phyloP scores from a whole-genome alignment of 1,284 basidiomycete genomes.

The Puccinia hordei region DNA sequence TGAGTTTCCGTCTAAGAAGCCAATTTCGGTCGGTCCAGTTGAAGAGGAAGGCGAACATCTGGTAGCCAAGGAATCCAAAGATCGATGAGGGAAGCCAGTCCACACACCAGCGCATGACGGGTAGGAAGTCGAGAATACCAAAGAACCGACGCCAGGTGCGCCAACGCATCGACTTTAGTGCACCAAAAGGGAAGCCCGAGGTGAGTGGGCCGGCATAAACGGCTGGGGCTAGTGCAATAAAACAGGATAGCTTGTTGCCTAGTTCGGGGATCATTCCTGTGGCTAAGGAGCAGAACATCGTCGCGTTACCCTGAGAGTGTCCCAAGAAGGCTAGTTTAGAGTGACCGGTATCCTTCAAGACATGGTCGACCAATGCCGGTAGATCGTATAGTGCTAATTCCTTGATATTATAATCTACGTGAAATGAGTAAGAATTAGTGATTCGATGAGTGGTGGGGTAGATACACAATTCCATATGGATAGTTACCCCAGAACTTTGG shows the following conservation, averaged over 20 bases:
- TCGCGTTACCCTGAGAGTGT: slow-evolving; percentile 61
- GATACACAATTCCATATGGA: not conserved
- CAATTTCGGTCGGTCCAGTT: slow-evolving; percentile 70
- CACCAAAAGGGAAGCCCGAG: slow-evolving; percentile 66
- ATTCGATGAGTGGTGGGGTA: not conserved
- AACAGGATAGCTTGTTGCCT: slow-evolving; percentile 65
- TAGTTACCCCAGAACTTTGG: slow-evolving; percentile 66
- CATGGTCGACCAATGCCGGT: slow-evolving; percentile 67
- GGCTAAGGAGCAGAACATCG: slow-evolving; percentile 59
- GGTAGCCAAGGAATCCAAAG: slow-evolving; percentile 61
- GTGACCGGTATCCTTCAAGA: slow-evolving; percentile 64
- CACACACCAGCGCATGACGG: slow-evolving; percentile 67
- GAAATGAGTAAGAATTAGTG: not conserved
- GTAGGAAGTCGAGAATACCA: slow-evolving; percentile 68
- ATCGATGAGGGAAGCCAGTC: slow-evolving; percentile 60
- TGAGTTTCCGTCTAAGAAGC: slow-evolving; percentile 65
- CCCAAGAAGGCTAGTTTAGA: slow-evolving; percentile 63
- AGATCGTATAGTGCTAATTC: slow-evolving; percentile 68
- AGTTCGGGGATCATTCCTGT: slow-evolving; percentile 66
- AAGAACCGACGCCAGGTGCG: slow-evolving; percentile 65
- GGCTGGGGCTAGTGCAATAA: slow-evolving; percentile 68
- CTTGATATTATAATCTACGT: slow-evolving; percentile 66
- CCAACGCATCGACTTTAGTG: slow-evolving; percentile 65
- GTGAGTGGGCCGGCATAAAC: slow-evolving; percentile 68
- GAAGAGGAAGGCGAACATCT: slow-evolving; percentile 69